A percentile compares a stretch with the other conserved stretches of the same genome.
phyloP scores from a whole-genome alignment of 441 rosid genomes.

The Kokia cookei region DNA sequence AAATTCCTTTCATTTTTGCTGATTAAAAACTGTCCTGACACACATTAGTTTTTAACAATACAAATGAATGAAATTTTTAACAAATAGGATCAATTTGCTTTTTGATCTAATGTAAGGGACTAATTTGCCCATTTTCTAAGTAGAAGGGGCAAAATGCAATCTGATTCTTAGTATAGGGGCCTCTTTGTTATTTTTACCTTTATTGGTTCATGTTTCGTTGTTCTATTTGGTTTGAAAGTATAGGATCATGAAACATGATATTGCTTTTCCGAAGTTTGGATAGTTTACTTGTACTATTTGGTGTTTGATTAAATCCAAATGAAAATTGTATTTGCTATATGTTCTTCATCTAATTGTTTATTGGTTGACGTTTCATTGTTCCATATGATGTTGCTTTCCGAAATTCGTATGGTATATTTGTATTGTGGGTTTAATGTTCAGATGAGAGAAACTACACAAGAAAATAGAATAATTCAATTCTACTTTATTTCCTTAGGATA shows the following conservation, averaged over 20 bases:
- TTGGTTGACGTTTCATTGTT: neutral
- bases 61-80: too few relatives aligned
- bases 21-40: too few relatives aligned
- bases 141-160: too few relatives aligned
- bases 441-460: neutral
- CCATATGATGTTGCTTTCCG: neutral
- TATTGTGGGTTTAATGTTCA: neutral
- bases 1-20: too few relatives aligned
- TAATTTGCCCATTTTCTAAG: too few relatives aligned
- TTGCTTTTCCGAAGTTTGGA: neutral
- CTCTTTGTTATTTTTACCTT: too few relatives aligned
- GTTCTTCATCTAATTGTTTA: neutral
- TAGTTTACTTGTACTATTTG: constrained; percentile 4
- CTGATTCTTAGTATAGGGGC: too few relatives aligned
- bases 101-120: too few relatives aligned
- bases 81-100: too few relatives aligned
- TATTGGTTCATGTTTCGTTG: neutral
- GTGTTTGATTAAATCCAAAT: neutral
- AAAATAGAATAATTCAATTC: neutral
- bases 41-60: too few relatives aligned
- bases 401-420: neutral
- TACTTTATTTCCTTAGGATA: neutral
- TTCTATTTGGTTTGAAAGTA: neutral
- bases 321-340: neutral
- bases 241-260: neutral